These are phyloP conservation scores for Mucuna pruriens DNA, from an alignment of 306 rosid genomes.

Conservation along the genomic window DNA sequence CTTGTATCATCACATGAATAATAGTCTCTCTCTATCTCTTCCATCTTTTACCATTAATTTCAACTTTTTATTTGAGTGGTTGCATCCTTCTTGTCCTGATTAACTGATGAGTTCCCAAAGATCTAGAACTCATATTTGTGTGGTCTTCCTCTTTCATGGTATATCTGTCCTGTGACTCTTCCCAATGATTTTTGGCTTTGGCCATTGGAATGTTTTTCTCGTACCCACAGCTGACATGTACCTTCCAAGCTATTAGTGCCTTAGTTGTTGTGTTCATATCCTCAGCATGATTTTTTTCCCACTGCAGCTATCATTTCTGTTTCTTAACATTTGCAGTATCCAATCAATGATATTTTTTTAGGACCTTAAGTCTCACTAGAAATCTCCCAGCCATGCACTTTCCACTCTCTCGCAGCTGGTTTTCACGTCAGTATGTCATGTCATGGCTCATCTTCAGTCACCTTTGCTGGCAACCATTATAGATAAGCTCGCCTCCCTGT, in stretches of 20 bases:
- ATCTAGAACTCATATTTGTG: neutral
- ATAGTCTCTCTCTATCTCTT: neutral
- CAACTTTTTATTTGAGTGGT: neutral
- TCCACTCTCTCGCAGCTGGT: neutral
- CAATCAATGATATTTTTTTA: constrained; percentile 1
- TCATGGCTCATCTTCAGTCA: neutral
- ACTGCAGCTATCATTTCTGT: neutral
- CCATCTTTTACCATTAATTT: neutral
- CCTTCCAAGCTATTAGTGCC: neutral
- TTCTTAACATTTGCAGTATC: neutral
- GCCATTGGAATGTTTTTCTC: neutral
- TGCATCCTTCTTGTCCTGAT: no score
- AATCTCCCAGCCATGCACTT: neutral
- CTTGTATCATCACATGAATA: neutral
- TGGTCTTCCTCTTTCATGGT: neutral
- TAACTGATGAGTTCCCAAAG: neutral
- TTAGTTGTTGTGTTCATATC: neutral
- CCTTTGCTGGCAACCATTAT: neutral
- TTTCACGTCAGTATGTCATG: neutral
- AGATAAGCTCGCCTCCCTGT: neutral
- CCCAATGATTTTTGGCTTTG: neutral
- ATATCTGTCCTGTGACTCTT: neutral
- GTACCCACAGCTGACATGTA: neutral
- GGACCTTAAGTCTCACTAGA: neutral
- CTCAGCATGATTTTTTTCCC: neutral